phyloP scores from a whole-genome alignment of 2,329 filamentous ascomycete species.

The Amauroascus verrucosus region DNA sequence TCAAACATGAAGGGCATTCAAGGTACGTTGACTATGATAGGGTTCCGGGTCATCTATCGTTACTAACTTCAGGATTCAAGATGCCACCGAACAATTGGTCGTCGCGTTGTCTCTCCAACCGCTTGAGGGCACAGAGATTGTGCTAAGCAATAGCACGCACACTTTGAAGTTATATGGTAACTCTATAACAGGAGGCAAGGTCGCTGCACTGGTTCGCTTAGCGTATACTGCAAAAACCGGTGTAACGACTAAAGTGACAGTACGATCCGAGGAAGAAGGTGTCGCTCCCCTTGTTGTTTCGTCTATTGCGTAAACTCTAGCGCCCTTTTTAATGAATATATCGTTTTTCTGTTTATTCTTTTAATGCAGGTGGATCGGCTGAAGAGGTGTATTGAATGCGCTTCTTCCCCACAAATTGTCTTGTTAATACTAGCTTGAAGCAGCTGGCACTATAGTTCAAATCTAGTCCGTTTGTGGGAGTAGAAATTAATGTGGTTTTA shows the following conservation, averaged over 20 bases:
- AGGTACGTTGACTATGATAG: slow-evolving; percentile 44
- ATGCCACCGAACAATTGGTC: slow-evolving; percentile 84
- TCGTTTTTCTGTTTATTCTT: slow-evolving; percentile 1
- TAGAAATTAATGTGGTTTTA: not conserved
- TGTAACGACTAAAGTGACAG: slow-evolving; percentile 90
- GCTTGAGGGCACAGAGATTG: slow-evolving; percentile 85
- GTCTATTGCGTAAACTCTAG: slow-evolving; percentile 58
- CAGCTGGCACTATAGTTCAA: too few relatives aligned
- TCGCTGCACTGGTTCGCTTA: slow-evolving; percentile 83
- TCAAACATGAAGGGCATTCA: slow-evolving; percentile 83
- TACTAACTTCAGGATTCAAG: slow-evolving; percentile 39
- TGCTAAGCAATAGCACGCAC: slow-evolving; percentile 78
- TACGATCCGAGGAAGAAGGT: slow-evolving; percentile 84
- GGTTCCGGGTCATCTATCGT: not conserved
- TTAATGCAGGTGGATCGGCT: slow-evolving; percentile 11
- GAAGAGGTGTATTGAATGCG: slow-evolving; percentile 3
- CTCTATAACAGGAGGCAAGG: slow-evolving; percentile 79
- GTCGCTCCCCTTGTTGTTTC: slow-evolving; percentile 75
- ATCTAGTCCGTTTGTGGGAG: not conserved
- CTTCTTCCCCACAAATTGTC: slow-evolving; percentile 9
- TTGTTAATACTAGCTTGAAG: not conserved
- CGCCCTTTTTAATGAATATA: slow-evolving; percentile 12
- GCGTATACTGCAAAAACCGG: slow-evolving; percentile 85
- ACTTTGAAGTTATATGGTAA: slow-evolving; percentile 94
- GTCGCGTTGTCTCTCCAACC: slow-evolving; percentile 83